phyloP scores from a whole-genome alignment of 1,139 yeast species.

The Hansenula anomala region DNA sequence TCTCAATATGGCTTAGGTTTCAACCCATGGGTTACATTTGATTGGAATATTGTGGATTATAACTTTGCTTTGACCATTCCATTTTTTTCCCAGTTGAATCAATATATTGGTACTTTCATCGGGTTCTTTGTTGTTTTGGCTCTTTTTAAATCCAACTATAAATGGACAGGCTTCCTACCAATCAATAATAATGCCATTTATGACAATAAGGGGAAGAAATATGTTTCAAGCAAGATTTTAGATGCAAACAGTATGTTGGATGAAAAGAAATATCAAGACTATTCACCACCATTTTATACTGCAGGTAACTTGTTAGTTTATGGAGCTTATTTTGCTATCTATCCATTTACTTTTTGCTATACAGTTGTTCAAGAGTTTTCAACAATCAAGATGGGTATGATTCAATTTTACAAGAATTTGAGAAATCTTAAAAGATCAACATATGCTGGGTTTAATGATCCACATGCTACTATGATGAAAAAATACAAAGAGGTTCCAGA shows the following conservation, averaged over 20 bases:
- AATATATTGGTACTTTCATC: conserved; percentile 39
- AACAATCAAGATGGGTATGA: conserved; percentile 18
- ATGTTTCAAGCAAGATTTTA: conserved; percentile 24
- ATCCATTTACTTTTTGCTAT: conserved; percentile 52
- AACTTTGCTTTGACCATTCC: conserved; percentile 67
- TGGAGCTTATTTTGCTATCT: conserved; percentile 53
- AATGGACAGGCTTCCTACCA: conserved; percentile 50
- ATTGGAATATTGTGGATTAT: conserved; percentile 46
- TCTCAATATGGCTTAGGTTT: conserved; percentile 42
- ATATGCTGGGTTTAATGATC: conserved; percentile 37
- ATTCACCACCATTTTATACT: conserved; percentile 55
- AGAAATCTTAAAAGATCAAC: conserved; percentile 4
- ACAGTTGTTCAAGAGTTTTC: conserved; percentile 26
- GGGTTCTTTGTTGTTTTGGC: conserved; percentile 39
- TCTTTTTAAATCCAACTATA: conserved; percentile 45
- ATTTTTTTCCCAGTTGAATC: conserved; percentile 49
- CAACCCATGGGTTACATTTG: conserved; percentile 50
- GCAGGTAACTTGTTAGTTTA: conserved; percentile 53
- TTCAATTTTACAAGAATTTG: conserved; percentile 16
- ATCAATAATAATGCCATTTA: conserved; percentile 30
- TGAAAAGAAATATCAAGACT: conserved; percentile 33
- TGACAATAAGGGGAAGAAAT: conserved; percentile 45
- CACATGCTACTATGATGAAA: conserved; percentile 53
- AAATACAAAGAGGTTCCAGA: conserved; percentile 60
- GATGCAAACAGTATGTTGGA: conserved; percentile 31